Evolutionary conservation across 2,329 filamentous ascomycete genomes (phyloP).

Genomic region (Aspergillus japonicus): DNA sequence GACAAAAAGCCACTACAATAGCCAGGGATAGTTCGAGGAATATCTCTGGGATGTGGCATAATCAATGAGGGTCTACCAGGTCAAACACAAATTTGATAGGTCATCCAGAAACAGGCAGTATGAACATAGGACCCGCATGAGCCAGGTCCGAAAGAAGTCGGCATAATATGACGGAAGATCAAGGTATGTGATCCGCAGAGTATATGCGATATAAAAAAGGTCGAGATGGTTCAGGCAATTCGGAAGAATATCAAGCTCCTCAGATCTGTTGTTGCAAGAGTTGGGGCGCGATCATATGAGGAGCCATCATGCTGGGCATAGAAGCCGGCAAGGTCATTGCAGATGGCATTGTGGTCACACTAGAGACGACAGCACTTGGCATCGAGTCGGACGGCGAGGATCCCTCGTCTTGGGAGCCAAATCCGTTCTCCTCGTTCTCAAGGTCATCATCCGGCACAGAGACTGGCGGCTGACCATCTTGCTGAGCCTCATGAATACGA

Average conservation of each 20-base stretch:
- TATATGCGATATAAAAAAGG: background rate
- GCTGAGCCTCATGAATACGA: slow-evolving; percentile 76
- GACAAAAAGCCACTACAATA: background rate
- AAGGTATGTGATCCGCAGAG: background rate
- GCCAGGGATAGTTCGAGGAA: background rate
- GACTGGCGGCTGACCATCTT: slow-evolving; percentile 52
- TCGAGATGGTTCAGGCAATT: background rate
- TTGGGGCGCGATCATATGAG: slow-evolving; percentile 46
- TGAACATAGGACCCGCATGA: background rate
- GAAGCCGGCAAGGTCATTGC: slow-evolving; percentile 31
- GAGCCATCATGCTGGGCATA: slow-evolving; percentile 40
- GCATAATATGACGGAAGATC: background rate
- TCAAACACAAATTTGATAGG: background rate
- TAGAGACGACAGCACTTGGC: slow-evolving; percentile 30
- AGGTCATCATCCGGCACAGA: slow-evolving; percentile 71
- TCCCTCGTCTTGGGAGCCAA: slow-evolving; percentile 75
- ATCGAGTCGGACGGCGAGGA: slow-evolving; percentile 57
- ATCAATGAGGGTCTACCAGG: background rate
- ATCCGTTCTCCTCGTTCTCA: slow-evolving; percentile 83
- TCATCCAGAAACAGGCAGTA: background rate
- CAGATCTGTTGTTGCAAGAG: slow-evolving; percentile 45
- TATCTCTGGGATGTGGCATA: background rate
- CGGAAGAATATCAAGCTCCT: slow-evolving; percentile 7
- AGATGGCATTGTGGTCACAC: slow-evolving; percentile 38
- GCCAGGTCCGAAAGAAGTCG: background rate